Conservation (phyloP, 2,329 filamentous ascomycete genomes). For the Dothistroma pini region DNA sequence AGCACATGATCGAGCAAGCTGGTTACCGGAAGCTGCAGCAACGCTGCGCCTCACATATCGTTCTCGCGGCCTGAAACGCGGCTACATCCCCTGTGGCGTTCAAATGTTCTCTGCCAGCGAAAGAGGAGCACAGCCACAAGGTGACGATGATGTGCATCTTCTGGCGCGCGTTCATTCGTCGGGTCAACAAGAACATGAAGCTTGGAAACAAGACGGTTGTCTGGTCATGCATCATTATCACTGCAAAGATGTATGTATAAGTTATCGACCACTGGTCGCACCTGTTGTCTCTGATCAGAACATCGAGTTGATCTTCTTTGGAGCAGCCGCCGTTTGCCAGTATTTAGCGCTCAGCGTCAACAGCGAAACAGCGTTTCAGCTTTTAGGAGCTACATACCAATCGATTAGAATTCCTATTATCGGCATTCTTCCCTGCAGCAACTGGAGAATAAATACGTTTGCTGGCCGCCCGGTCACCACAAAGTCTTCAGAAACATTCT, state of each 20-base stretch:
- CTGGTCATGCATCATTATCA: not conserved
- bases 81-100: not conserved
- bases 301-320: not conserved
- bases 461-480: not conserved
- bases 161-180: not conserved
- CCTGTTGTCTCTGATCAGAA: not conserved
- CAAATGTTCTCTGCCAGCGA: too few species aligned
- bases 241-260: not conserved
- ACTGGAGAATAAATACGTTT: slow-evolving; percentile 9
- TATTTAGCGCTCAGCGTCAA: slow-evolving; percentile 8
- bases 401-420: slow-evolving; percentile 17
- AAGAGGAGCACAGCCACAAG: not conserved
- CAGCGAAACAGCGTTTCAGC: not conserved
- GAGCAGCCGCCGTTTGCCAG: not conserved
- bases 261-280: not conserved
- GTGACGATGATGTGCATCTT: not conserved
- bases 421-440: slow-evolving; percentile 14
- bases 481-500: not conserved
- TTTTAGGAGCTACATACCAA: slow-evolving; percentile 16
- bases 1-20: slow-evolving; percentile 3
- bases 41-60: not conserved
- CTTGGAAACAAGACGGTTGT: slow-evolving; percentile 3
- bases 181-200: slow-evolving; percentile 5
- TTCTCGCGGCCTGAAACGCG: not conserved
- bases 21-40: not conserved